A percentile compares a stretch with the other conserved stretches of the same genome.
These are phyloP conservation scores for Cordyceps cateniannulata DNA, from an alignment of 2,329 filamentous ascomycete genomes.

Conservation along the genomic window DNA sequence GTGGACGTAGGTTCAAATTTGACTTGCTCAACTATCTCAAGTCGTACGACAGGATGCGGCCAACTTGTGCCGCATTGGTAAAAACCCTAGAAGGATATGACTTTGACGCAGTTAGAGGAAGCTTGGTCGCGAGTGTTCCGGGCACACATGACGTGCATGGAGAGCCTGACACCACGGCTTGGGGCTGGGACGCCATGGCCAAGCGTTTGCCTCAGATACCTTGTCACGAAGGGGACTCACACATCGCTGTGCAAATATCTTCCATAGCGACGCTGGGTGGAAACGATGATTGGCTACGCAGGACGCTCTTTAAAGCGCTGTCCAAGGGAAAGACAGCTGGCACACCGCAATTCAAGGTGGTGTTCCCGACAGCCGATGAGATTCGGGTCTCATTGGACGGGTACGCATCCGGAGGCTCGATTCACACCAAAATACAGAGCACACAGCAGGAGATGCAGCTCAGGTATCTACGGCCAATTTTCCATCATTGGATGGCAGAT, in stretches of 20 bases:
- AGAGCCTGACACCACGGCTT: constrained; percentile 48
- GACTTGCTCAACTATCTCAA: constrained; percentile 68
- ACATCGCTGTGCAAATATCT: constrained; percentile 62
- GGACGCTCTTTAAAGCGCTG: constrained; percentile 52
- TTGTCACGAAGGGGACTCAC: constrained; percentile 31
- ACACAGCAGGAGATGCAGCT: constrained; percentile 67
- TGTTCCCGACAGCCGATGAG: constrained; percentile 77
- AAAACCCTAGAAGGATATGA: constrained; percentile 56
- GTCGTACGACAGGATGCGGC: constrained; percentile 56
- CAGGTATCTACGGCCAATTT: constrained; percentile 59
- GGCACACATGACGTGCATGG: constrained; percentile 51
- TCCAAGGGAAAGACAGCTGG: constrained; percentile 18
- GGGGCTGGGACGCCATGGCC: constrained; percentile 68
- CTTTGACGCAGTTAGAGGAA: constrained; percentile 62
- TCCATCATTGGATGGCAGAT: constrained; percentile 68
- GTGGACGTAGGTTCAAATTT: constrained; percentile 64
- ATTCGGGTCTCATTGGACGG: constrained; percentile 72
- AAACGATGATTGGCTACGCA: constrained; percentile 64
- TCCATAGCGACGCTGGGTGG: constrained; percentile 74
- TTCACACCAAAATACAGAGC: constrained; percentile 73
- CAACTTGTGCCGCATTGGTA: constrained; percentile 48
- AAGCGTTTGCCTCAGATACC: constrained; percentile 52
- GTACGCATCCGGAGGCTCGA: constrained; percentile 69
- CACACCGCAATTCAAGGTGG: constrained; percentile 55
- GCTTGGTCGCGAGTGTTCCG: constrained; percentile 73